These are phyloP conservation scores for Penicillium sp. DNA, from an alignment of 2,329 filamentous ascomycete genomes.

Conservation along the genomic window DNA sequence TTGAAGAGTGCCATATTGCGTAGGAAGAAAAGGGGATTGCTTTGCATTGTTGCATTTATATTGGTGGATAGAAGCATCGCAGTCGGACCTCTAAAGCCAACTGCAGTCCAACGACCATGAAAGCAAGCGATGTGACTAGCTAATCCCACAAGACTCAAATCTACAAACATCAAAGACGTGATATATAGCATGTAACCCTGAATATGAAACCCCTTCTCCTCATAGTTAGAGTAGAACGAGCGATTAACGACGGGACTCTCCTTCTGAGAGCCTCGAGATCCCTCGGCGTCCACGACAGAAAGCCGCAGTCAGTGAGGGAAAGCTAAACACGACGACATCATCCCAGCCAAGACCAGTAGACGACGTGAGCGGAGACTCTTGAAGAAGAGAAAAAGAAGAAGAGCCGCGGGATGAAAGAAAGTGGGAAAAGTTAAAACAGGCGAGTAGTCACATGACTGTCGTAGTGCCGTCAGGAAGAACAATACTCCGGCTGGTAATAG, in stretches of 20 bases:
- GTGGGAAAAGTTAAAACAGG: slow-evolving; percentile 18
- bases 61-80: not conserved
- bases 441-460: slow-evolving; percentile 17
- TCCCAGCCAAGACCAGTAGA: slow-evolving; percentile 32
- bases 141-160: not conserved
- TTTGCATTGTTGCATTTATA: too few species aligned
- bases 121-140: too few species aligned
- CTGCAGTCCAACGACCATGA: too few species aligned
- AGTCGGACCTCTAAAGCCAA: too few species aligned
- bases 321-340: slow-evolving; percentile 41
- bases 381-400: slow-evolving; percentile 25
- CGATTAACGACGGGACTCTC: slow-evolving; percentile 50
- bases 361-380: slow-evolving; percentile 43
- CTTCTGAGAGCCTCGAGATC: slow-evolving; percentile 41
- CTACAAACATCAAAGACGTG: not conserved
- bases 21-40: not conserved
- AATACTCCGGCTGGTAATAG: slow-evolving; percentile 40
- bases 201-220: slow-evolving; percentile 48
- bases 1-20: too few species aligned
- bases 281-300: slow-evolving; percentile 45
- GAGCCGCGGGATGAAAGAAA: slow-evolving; percentile 12
- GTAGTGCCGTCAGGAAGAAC: slow-evolving; percentile 28
- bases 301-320: slow-evolving; percentile 43
- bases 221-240: slow-evolving; percentile 47
- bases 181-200: slow-evolving; percentile 42